Base-by-base conservation (phyloP, 176 grass and related monocot genomes). In the Hordeum marinum region DNA sequence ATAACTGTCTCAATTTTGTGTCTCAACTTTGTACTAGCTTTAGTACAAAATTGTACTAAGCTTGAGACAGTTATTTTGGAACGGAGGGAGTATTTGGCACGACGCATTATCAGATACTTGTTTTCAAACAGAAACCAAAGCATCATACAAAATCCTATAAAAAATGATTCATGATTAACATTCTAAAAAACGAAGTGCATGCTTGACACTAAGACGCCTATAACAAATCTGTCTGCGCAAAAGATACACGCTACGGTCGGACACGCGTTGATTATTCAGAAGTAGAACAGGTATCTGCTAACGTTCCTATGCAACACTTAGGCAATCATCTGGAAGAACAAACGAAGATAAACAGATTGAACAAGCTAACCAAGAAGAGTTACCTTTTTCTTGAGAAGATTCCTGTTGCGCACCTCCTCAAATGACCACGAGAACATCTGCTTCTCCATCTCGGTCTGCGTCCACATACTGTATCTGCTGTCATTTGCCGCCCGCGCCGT, bases 361-460 rank as follows among this genome's bases (percentile, higher is more conserved):
- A 25, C 37, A 25, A 26, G 20, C 1, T 25, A 46, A 4, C 9
- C 2, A 5, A 65, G 39, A 27, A 41, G 35, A 82, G 8, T 66
- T 8, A 72, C 92, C 90, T 88, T 66, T 0, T 90, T 89, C 82
- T 85, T 92, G 23, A 80, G 20, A 0, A 90, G 68, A 24, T 92
- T 85, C 71, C 37, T 82, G 79, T 94, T 81, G 6, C 83, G 83
- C 31, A 90, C 84, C 52, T 94, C 79, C 3, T 86, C 1, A 1
- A 94, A 7, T 3, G 90, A 76, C 93, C 88, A 92, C 0, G 90
- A 83, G 72, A 95, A 95, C 24, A 90, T 77, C 9, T 57, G 63
- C 68, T 20, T 39, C 71, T 84, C 86, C 61, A 94, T 29, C 42
- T 85, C 89, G 31, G 39, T 84, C 75, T 45, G 76, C 48, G 70